These are phyloP conservation scores for Mangifera indica DNA, from an alignment of 345 rosid genomes.

Conservation along the genomic window DNA sequence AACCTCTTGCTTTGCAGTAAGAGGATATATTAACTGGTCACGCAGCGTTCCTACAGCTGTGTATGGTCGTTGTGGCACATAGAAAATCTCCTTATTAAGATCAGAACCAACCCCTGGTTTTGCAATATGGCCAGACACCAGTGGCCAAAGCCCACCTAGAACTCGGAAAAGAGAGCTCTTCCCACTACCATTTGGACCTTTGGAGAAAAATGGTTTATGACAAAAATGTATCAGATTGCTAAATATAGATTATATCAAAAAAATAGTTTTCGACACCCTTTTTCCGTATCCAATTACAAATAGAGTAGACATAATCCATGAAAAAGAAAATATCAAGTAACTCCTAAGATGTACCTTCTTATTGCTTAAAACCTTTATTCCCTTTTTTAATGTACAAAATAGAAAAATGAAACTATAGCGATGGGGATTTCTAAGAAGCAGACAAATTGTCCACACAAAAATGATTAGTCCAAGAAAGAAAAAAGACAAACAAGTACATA, in stretches of 20 bases:
- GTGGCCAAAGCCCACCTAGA: conserved; percentile 98
- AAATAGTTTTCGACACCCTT: neutral
- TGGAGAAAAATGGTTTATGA: conserved; percentile 22
- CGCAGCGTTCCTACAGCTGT: conserved; percentile 98
- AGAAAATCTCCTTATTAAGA: conserved; percentile 96
- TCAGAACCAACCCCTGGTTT: conserved; percentile 99
- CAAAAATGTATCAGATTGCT: conserved; percentile 1
- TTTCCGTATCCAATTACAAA: neutral
- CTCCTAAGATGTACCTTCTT: neutral
- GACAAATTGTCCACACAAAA: neutral
- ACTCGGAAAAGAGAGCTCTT: conserved; percentile 99
- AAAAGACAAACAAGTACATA: neutral
- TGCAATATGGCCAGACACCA: conserved; percentile 85
- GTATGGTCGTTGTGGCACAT: conserved; percentile 97
- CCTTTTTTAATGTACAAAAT: no score
- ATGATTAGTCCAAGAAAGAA: neutral
- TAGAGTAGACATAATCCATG: neutral
- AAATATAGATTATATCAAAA: neutral
- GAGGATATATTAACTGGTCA: conserved; percentile 98
- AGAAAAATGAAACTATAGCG: no score
- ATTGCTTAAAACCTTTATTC: no score
- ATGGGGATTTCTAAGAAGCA: no score
- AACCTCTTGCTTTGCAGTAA: conserved; percentile 67
- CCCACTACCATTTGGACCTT: conserved; percentile 99
- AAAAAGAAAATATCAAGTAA: no score